Evolutionary conservation across 768 basidiomycete genomes (phyloP).

Genomic region (Boletus rufocinnamomeus): DNA sequence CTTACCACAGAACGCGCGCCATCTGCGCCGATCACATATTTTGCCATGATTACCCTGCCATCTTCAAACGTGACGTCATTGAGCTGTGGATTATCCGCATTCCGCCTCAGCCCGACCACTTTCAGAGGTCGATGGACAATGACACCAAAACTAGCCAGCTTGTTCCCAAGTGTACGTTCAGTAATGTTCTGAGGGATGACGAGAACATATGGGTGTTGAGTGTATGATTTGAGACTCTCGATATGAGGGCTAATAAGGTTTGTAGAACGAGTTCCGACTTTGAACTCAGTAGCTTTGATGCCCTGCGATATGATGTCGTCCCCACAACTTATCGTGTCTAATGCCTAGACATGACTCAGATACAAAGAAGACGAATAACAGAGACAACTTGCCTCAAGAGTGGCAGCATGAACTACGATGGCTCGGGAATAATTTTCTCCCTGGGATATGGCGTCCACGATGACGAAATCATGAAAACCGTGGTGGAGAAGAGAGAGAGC

Average conservation of each 20-base stretch:
- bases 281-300: slow-evolving; percentile 31
- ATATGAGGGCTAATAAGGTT: slow-evolving; percentile 36
- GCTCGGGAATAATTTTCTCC: slow-evolving; percentile 46
- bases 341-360: slow-evolving; percentile 42
- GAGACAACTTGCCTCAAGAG: slow-evolving; percentile 44
- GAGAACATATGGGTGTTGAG: slow-evolving; percentile 45
- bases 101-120: slow-evolving; percentile 40
- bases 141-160: slow-evolving; percentile 36
- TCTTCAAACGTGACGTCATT: slow-evolving; percentile 49
- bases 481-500: slow-evolving; percentile 48
- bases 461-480: slow-evolving; percentile 42
- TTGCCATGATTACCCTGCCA: slow-evolving; percentile 44
- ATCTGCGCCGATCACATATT: slow-evolving; percentile 54
- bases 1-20: slow-evolving; percentile 48
- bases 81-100: slow-evolving; percentile 29
- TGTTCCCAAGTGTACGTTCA: slow-evolving; percentile 42
- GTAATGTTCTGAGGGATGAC: slow-evolving; percentile 47
- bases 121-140: slow-evolving; percentile 40
- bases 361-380: slow-evolving; percentile 14
- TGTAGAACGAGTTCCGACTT: slow-evolving; percentile 34
- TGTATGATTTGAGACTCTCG: slow-evolving; percentile 39
- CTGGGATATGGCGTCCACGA: slow-evolving; percentile 43
- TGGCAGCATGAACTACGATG: slow-evolving; percentile 49
- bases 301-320: slow-evolving; percentile 41
- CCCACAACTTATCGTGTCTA: slow-evolving; percentile 47